Conservation (phyloP, 2,329 filamentous ascomycete species). For the Fusarium cyanostomum region DNA sequence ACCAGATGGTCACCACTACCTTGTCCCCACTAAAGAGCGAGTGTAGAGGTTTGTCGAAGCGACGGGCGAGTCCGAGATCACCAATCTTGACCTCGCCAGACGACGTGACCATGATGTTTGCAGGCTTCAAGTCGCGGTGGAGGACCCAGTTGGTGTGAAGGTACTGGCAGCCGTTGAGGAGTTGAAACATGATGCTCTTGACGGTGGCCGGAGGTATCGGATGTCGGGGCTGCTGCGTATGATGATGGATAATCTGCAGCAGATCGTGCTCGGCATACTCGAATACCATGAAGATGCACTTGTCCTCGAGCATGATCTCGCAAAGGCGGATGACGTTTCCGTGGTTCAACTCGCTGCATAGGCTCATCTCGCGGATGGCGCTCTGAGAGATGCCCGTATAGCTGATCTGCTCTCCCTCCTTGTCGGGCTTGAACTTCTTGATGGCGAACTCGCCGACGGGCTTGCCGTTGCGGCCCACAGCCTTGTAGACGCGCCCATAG, state of each 20-base stretch:
- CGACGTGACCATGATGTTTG: constrained; percentile 98
- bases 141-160: constrained; percentile 97
- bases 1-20: constrained; percentile 99
- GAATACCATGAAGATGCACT: constrained; percentile 99
- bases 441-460: constrained; percentile 86
- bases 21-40: constrained; percentile 95
- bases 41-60: constrained; percentile 94
- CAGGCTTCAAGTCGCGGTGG: constrained; percentile 95
- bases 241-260: constrained; percentile 97
- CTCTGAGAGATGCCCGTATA: constrained; percentile 99
- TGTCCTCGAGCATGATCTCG: constrained; percentile 97
- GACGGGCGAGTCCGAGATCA: constrained; percentile 87
- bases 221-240: constrained; percentile 87
- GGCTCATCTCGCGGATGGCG: constrained; percentile 94
- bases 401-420: constrained; percentile 92
- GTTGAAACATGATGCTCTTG: constrained; percentile 94
- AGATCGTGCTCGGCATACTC: constrained; percentile 98
- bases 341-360: constrained; percentile 92
- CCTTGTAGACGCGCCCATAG: constrained; percentile 98
- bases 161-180: constrained; percentile 94
- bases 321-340: constrained; percentile 89
- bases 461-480: constrained; percentile 68
- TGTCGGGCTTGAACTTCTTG: constrained; percentile 99
- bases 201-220: constrained; percentile 89
- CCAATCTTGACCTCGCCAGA: constrained; percentile 92